A percentile compares a stretch with the other conserved stretches of the same genome.
Conservation (phyloP, 345 rosid genomes). For the Clausena lansium region DNA sequence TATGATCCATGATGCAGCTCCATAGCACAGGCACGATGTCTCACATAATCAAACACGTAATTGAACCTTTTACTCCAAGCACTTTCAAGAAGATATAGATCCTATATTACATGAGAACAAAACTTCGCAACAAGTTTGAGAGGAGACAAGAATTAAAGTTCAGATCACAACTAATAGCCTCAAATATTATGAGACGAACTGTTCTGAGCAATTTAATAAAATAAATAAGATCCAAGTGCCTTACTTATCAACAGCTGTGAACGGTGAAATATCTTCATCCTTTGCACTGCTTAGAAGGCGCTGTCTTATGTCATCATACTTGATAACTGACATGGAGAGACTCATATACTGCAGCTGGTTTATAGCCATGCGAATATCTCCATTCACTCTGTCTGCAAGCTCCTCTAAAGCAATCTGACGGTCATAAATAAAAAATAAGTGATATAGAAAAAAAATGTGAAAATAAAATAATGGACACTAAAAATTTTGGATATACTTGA, state of each 20-base stretch:
- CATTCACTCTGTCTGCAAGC: slow-evolving; percentile 94
- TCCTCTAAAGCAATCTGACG: slow-evolving; percentile 86
- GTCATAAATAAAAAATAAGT: neutral
- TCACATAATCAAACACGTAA: neutral
- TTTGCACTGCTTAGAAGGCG: slow-evolving; percentile 84
- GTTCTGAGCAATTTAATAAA: neutral
- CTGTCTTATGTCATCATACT: slow-evolving; percentile 85
- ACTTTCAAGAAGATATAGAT: neutral
- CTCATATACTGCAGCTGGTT: slow-evolving; percentile 96
- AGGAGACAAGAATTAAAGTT: neutral
- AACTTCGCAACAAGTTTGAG: neutral
- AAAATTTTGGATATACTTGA: neutral
- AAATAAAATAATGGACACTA: neutral
- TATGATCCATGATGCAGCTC: neutral
- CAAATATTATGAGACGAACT: neutral
- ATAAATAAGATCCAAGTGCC: neutral
- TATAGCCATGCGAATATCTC: slow-evolving; percentile 94
- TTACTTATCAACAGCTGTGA: slow-evolving; percentile 97
- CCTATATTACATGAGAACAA: neutral
- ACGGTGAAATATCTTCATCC: slow-evolving; percentile 99
- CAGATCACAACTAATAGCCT: neutral
- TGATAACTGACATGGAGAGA: slow-evolving; percentile 76
- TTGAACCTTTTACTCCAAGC: neutral
- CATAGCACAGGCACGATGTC: neutral
- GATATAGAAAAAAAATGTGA: neutral